phyloP scores from a whole-genome alignment of 1,284 basidiomycete genomes.

The Moesziomyces sp. region DNA sequence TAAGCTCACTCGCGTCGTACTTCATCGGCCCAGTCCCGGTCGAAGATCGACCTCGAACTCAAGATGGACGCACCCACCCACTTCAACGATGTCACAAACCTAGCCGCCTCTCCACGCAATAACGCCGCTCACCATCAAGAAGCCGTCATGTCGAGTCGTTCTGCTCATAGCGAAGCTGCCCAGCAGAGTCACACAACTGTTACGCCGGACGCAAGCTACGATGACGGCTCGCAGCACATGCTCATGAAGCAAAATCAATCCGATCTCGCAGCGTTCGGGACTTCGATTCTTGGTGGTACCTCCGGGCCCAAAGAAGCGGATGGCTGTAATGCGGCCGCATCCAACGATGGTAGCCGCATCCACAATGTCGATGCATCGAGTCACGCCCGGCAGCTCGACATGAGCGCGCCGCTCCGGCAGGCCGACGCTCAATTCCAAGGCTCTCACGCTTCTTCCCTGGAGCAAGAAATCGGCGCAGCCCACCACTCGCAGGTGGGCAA shows the following conservation, averaged over 20 bases:
- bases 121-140: neutral
- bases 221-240: constrained; percentile 14
- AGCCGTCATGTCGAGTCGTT: neutral
- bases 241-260: constrained; percentile 16
- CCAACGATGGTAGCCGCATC: neutral
- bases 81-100: constrained; percentile 40
- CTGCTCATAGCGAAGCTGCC: neutral
- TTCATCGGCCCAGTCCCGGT: constrained; percentile 3
- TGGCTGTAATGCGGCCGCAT: no score
- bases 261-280: constrained; percentile 5
- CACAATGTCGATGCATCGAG: neutral
- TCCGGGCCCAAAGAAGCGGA: no score
- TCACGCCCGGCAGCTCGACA: constrained; percentile 7
- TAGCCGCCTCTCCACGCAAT: constrained; percentile 11
- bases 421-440: neutral
- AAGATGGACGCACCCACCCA: constrained; percentile 21
- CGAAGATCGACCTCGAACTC: constrained; percentile 26
- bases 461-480: constrained; percentile 15
- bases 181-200: constrained; percentile 5
- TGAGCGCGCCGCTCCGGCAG: neutral
- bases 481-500: constrained; percentile 2
- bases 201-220: constrained; percentile 7
- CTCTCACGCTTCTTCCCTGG: constrained; percentile 7
- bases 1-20: no score
- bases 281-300: neutral